Evolutionary conservation across 306 rosid genomes (phyloP), one percentile per base, ranked within the genome.

Genomic region (Casuarina cunninghamiana): DNA sequence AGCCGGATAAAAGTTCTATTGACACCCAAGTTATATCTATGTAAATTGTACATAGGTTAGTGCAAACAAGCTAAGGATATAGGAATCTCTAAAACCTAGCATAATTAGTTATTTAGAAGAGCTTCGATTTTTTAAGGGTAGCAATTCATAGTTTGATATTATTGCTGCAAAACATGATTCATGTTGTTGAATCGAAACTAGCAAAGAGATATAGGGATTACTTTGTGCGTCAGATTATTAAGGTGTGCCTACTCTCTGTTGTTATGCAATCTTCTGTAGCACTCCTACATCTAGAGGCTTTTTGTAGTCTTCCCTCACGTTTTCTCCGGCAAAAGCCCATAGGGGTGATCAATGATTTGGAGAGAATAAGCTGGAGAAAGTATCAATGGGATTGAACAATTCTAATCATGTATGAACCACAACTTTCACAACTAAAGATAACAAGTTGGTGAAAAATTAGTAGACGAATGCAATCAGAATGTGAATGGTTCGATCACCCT

Each of bases 181-280:
- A 77, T 51, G 99, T 91, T 53, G 83, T 84, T 1, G 94, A 93
- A 80, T 89, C 99, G 0, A 96, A 93, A 81, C 87, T 88, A 48
- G 72, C 87, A 70, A 96, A 91, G 79, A 88, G 87, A 39, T 89
- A 93, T 44, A 97, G 97, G 46, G 99, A 96, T 84, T 91, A 85
- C 86, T 93, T 93, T 80, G 82, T 93, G 89, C 97, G 97, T 21
- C 97, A 95, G 83, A 85, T 95, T 75, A 91, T 84, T 76, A 90
- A 93, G 93, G 99, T 95, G 72, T 74, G 90, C 55, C 39, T 38
- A 32, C 6, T 50, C 75, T 71, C 8, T 61, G 32, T 60, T 75
- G 43, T 78, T 12, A 62, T 38, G 37, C 45, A n/a, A 49, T 26
- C 15, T 58, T 37, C 43, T 15, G 17, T 15, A 9, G 35, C 65